Evolutionary conservation across 2,329 filamentous ascomycete genomes (phyloP), one percentile per base, ranked within the genome.

Genomic region (Mariannaea elegans): DNA sequence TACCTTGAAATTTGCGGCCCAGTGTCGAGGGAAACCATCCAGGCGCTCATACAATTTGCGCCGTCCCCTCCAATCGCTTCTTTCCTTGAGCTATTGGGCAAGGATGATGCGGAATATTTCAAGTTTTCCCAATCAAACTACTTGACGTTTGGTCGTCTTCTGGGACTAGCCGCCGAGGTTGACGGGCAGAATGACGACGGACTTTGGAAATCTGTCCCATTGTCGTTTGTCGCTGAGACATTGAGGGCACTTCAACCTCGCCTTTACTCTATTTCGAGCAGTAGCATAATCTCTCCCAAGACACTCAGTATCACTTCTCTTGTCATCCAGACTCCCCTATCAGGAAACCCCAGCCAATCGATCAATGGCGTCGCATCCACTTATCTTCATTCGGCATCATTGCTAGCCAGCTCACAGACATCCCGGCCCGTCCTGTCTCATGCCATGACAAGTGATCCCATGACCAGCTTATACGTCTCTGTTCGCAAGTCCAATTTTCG

Each of bases 241-340:
- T 78, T 88, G 0, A 82, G 84, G 1, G 79, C 80, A 0, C 42
- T 67, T 9, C 62, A 84, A 7, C 78, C 85, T 10, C 83, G 86
- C 4, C 84, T 86, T 60, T 89, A 89, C 71, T 86, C 82, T 5
- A 87, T 88, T 59, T 87, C 85, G 0, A 87, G 83, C 1, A 87
- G 84, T 9, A 78, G 76, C 12, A 73, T 78, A 21, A 63, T 71
- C 4, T 68, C 65, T 3, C 61, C 68, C 2, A 62, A 63, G n/a
- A 66, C 47, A 4, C 56, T 65, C 5, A 56, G 65, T n/a, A 65
- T 71, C 44, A 66, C 70, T 3, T 66, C 64, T 5, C 63, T 63
- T 4, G 56, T 66, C 3, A 61, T 62, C 2, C 63, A 65, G 14
- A 62, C 65, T 3, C 50, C 54, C 7, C 58, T 67, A 12, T 13